Conservation (phyloP, 2,329 filamentous ascomycete species). For the Colletotrichum costaricense region DNA sequence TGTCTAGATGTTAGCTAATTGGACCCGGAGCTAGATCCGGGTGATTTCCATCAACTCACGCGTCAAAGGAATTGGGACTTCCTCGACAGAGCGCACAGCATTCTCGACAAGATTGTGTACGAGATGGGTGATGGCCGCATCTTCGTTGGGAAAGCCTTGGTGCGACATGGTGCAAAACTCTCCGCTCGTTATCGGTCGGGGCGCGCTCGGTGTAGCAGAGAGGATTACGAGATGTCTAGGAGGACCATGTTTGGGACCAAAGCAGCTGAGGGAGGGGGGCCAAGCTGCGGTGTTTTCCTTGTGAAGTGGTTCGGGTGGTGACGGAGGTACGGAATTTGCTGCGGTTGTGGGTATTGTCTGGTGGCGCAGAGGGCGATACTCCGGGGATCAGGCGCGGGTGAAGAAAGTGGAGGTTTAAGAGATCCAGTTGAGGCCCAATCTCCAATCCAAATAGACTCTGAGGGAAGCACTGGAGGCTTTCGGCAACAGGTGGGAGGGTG, state of each 20-base stretch:
- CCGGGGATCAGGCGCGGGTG: not conserved
- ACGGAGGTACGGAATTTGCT: conserved; percentile 1
- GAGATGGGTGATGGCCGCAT: conserved; percentile 23
- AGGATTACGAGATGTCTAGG: not conserved
- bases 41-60: conserved; percentile 14
- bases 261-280: not conserved
- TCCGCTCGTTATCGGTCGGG: not conserved
- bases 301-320: not conserved
- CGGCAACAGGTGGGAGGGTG: conserved; percentile 14
- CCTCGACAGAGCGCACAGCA: conserved; percentile 30
- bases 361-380: not conserved
- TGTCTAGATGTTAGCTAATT: not conserved
- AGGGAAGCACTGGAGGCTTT: not conserved
- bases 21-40: not conserved
- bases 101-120: conserved; percentile 31
- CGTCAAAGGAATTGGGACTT: conserved; percentile 15
- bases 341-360: not conserved
- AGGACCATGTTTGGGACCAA: conserved; percentile 4
- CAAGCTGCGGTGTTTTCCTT: not conserved
- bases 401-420: conserved; percentile 17
- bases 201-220: not conserved
- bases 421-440: conserved; percentile 18
- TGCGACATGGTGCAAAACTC: conserved; percentile 23
- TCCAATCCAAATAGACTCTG: not conserved
- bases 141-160: conserved; percentile 15